phyloP scores from a whole-genome alignment of 2,329 filamentous ascomycete species.

The Monilinia aucupariae region DNA sequence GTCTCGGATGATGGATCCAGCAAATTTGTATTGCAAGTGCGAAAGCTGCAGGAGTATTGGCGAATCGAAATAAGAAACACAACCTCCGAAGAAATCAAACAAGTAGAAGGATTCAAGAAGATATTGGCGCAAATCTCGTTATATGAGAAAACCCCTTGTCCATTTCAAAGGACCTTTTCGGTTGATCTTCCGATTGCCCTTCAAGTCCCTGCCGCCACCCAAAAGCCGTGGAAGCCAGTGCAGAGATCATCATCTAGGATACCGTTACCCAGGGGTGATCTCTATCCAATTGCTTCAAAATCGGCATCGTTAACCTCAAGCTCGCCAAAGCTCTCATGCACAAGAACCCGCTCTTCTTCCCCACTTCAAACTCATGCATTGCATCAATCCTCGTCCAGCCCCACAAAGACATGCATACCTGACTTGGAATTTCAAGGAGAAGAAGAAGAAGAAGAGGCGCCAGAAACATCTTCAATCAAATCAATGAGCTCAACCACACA shows the following conservation, averaged over 20 bases:
- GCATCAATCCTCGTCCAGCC: constrained; percentile 6
- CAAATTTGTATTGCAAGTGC: constrained; percentile 79
- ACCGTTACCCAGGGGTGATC: constrained; percentile 15
- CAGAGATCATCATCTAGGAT: constrained; percentile 21
- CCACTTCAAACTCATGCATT: constrained; percentile 12
- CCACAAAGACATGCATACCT: constrained; percentile 4
- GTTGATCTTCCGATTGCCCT: constrained; percentile 67
- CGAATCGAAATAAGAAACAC: constrained; percentile 76
- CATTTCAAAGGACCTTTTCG: constrained; percentile 72
- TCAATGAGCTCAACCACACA: not conserved
- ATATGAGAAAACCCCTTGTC: constrained; percentile 84
- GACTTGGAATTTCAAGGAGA: constrained; percentile 5
- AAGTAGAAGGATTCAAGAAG: constrained; percentile 61
- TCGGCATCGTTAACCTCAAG: constrained; percentile 6
- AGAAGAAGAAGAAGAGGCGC: constrained; percentile 14
- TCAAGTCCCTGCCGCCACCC: constrained; percentile 56
- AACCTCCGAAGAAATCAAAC: constrained; percentile 56
- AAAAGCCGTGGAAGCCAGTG: constrained; percentile 62
- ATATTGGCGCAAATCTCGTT: constrained; percentile 68
- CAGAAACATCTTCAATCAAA: not conserved
- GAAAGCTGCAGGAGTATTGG: constrained; percentile 73
- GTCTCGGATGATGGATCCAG: constrained; percentile 67
- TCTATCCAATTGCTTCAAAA: constrained; percentile 16
- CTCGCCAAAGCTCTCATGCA: constrained; percentile 11
- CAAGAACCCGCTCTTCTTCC: constrained; percentile 7